These are phyloP conservation scores for Homolaphlyctis polyrhiza DNA, from an alignment of 371 early-diverging fungal genomes.

Conservation along the genomic window DNA sequence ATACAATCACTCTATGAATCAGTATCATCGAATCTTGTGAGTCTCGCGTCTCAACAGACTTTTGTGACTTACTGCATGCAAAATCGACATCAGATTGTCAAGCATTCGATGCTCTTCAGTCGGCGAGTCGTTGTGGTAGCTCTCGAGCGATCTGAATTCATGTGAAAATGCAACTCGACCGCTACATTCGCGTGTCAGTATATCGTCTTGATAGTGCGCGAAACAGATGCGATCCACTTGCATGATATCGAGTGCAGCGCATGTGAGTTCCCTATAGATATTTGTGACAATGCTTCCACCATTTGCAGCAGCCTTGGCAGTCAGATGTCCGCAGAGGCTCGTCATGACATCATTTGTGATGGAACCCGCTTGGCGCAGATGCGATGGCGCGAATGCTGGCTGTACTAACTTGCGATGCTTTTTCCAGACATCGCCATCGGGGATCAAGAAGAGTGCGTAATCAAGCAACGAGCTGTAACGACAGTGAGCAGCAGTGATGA, in stretches of 20 bases:
- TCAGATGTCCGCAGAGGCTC: neutral
- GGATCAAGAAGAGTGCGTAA: slow-evolving; percentile 27
- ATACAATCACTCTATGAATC: too few species aligned
- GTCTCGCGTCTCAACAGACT: too few species aligned
- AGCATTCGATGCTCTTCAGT: too few species aligned
- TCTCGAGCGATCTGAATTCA: too few species aligned
- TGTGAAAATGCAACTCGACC: neutral
- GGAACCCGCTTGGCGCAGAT: slow-evolving; percentile 12
- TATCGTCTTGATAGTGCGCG: too few species aligned
- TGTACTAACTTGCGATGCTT: slow-evolving; percentile 37
- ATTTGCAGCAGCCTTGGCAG: neutral
- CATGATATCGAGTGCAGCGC: slow-evolving; percentile 8
- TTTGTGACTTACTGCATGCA: too few species aligned
- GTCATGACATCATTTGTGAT: slow-evolving; percentile 6
- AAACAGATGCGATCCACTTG: too few species aligned
- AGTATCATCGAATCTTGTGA: too few species aligned
- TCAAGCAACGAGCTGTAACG: neutral
- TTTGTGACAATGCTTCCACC: slow-evolving; percentile 5
- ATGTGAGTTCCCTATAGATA: too few species aligned
- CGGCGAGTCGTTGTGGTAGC: too few species aligned
- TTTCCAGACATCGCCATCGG: slow-evolving; percentile 30
- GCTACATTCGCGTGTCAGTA: neutral
- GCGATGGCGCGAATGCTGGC: slow-evolving; percentile 34
- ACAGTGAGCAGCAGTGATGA: neutral
- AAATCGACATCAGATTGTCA: too few species aligned